These are phyloP conservation scores for Pyricularia pennisetigena DNA, from an alignment of 2,329 filamentous ascomycete genomes.

Conservation along the genomic window DNA sequence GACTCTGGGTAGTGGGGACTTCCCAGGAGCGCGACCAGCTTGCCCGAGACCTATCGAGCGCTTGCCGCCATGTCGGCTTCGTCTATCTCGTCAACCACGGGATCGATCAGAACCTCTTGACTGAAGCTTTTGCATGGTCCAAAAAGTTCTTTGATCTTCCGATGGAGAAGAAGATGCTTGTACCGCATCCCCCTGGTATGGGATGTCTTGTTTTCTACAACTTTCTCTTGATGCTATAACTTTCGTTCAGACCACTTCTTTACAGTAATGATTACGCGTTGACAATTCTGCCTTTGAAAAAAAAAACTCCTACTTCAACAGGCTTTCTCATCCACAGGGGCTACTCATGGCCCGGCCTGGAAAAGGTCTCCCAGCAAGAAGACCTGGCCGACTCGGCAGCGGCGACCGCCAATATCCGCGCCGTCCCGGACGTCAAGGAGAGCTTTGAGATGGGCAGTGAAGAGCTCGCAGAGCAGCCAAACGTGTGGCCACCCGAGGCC, in stretches of 20 bases:
- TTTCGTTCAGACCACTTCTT: background rate
- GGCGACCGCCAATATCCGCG: background rate
- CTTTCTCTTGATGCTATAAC: background rate
- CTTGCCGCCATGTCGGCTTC: slow-evolving; percentile 17
- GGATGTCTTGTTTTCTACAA: background rate
- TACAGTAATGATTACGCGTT: background rate
- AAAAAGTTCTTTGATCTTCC: background rate
- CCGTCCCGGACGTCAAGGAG: slow-evolving; percentile 3
- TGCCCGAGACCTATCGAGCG: slow-evolving; percentile 10
- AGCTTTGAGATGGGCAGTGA: slow-evolving; percentile 13
- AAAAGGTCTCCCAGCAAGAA: slow-evolving; percentile 11
- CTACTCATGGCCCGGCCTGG: slow-evolving; percentile 14
- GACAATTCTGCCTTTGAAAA: background rate
- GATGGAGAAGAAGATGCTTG: background rate
- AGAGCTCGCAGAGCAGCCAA: slow-evolving; percentile 20
- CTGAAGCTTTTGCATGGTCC: slow-evolving; percentile 7
- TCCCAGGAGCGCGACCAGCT: slow-evolving; percentile 1
- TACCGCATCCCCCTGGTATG: slow-evolving; percentile 5
- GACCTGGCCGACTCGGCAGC: background rate
- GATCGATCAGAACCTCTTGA: slow-evolving; percentile 11
- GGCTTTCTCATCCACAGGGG: slow-evolving; percentile 11
- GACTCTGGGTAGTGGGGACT: background rate
- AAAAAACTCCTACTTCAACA: background rate
- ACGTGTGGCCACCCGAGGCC: slow-evolving; percentile 24
- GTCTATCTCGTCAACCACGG: slow-evolving; percentile 23